phyloP scores from a whole-genome alignment of 129 eudicot species.

The Daucus carota region DH1_v3.0 NC_030384.2:40085501-40086000 shows the following conservation, averaged over 20 bases:
- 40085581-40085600: constrained; percentile 14
- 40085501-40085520: constrained; percentile 48
- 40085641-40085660: too few relatives aligned
- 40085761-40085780: not conserved
- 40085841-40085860: not conserved
- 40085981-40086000: too few relatives aligned
- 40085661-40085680: too few relatives aligned
- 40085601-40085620: too few relatives aligned
- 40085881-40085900: too few relatives aligned
- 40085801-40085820: not conserved
- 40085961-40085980: too few relatives aligned
- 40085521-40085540: constrained; percentile 80
- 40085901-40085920: too few relatives aligned
- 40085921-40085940: too few relatives aligned
- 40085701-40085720: too few relatives aligned
- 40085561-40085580: constrained; percentile 41
- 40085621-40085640: too few relatives aligned
- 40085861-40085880: not conserved
- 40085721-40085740: not conserved
- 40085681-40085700: too few relatives aligned
- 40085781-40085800: not conserved
- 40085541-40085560: constrained; percentile 89
- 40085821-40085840: not conserved
- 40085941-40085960: too few relatives aligned
- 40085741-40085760: not conserved